Evolutionary conservation across 176 grass and related monocot species (phyloP).

Genomic region (maize (Zea mays)): Zm-B73-REFERENCE-NAM-5.0 NC_050101.1:146626501-146627000

Average conservation of each 20-base stretch:
- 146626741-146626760: not conserved
- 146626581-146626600: conserved; percentile 40
- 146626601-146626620: conserved; percentile 45
- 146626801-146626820: too few relatives aligned
- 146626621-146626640: conserved; percentile 79
- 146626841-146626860: too few relatives aligned
- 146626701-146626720: conserved; percentile 66
- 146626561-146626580: conserved; percentile 46
- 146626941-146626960: too few relatives aligned
- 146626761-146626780: not conserved
- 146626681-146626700: conserved; percentile 73
- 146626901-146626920: too few relatives aligned
- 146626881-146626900: too few relatives aligned
- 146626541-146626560: conserved; percentile 42
- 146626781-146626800: too few relatives aligned
- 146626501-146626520: conserved; percentile 47
- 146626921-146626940: too few relatives aligned
- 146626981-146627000: too few relatives aligned
- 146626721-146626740: not conserved
- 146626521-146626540: conserved; percentile 28
- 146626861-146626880: too few relatives aligned
- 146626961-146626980: too few relatives aligned
- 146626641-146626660: conserved; percentile 88
- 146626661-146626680: conserved; percentile 71
- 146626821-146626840: too few relatives aligned